Conservation (phyloP, 257 asterid genomes). For the Handroanthus guayacan region DNA sequence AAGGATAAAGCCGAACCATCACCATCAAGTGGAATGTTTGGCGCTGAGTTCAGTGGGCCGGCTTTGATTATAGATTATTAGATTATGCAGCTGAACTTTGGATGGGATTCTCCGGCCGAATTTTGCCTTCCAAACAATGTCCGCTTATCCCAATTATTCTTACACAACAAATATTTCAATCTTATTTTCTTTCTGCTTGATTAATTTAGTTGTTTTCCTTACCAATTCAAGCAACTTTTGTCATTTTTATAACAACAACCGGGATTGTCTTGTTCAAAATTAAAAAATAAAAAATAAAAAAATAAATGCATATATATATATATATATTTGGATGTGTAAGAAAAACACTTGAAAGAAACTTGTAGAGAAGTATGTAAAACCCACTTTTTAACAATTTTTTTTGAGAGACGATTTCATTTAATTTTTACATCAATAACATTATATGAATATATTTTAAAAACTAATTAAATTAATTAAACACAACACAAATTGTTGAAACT, state of each 20-base stretch:
- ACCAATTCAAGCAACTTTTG: neutral
- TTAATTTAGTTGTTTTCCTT: neutral
- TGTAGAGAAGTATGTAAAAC: too few species aligned
- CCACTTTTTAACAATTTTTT: too few species aligned
- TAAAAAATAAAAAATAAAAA: neutral
- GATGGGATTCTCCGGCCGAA: slow-evolving; percentile 27
- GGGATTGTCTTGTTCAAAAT: too few species aligned
- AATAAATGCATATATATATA: neutral
- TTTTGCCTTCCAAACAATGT: neutral
- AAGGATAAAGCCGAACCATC: slow-evolving; percentile 15
- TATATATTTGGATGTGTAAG: neutral
- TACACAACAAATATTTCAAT: neutral
- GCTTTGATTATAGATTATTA: neutral
- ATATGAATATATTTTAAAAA: too few species aligned
- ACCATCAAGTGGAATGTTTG: slow-evolving; percentile 32
- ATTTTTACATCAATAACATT: too few species aligned
- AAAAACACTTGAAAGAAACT: too few species aligned
- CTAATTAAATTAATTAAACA: too few species aligned
- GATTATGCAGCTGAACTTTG: neutral
- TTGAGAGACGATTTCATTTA: too few species aligned
- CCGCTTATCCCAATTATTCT: neutral
- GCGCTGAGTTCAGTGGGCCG: slow-evolving; percentile 9
- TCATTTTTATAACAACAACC: neutral
- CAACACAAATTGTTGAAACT: too few species aligned
- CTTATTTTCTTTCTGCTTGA: neutral